Base-by-base conservation (phyloP, 768 basidiomycete species). In the Pholiota conissans region DNA sequence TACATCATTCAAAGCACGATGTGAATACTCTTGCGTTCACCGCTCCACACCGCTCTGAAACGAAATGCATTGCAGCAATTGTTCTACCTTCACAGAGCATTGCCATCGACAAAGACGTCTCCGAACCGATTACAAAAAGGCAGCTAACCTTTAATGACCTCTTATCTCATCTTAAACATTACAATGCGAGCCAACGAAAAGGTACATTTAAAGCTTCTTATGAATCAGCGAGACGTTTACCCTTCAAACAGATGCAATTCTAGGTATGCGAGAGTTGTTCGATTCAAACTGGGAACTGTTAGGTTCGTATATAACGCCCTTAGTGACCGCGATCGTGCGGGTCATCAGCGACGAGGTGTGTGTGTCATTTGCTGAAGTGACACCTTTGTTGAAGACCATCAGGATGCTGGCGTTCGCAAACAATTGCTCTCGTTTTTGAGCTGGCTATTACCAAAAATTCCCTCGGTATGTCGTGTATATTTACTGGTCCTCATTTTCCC, bases 1-100 rank as follows among this genome's bases (percentile, higher is more conserved):
- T 73, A 98, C 96, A 1, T 95, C 95, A 1, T 98, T 96, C 83
- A 94, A 95, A 70, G 87, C 93, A 29, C 85, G 93, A 58, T 93
- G 96, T 97, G 67, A 65, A 90, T 78, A 49, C 3, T 30, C 16
- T 18, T 46, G 11, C 35, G 45, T n/a, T 30, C 51, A 28, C 18
- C 48, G 32, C 49, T 18, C 28, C 27, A 18, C 34, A 27, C 32
- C 40, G 16, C 58, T 40, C 53, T 35, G 55, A 69, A 63, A 54
- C 61, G 57, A n/a, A 37, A 60, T 52, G 46, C 54, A 27, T 47
- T n/a, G 18, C 65, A 98, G 95, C 93, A 22, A 96, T 98, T 70
- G 89, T 87, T 22, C 79, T 98, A 28, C 96, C 95, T 0, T 81
- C 82, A 0, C 96, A 98, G 74, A 89, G 86, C 32, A 91, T 94